Conservation (phyloP, 129 eudicot genomes). For the Centella asiatica region DNA sequence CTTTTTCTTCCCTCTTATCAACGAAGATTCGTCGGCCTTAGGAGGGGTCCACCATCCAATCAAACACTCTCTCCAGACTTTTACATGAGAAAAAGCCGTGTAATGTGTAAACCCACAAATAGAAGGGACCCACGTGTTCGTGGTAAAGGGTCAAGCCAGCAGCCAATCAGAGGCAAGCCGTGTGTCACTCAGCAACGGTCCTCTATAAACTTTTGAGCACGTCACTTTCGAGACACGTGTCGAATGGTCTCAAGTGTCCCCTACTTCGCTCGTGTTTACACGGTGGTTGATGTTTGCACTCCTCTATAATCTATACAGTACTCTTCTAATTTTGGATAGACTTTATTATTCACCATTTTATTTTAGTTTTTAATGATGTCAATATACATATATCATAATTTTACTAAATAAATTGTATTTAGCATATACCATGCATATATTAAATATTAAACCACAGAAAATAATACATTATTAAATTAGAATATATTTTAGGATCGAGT, state of each 20-base stretch:
- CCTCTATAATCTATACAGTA: too few relatives aligned
- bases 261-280: neutral
- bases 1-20: conserved; percentile 5
- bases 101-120: conserved; percentile 46
- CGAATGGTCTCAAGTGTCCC: neutral
- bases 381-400: too few relatives aligned
- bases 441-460: too few relatives aligned
- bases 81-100: conserved; percentile 47
- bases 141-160: conserved; percentile 41
- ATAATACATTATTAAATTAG: too few relatives aligned
- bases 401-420: too few relatives aligned
- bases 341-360: too few relatives aligned
- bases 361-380: too few relatives aligned
- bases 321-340: too few relatives aligned
- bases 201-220: conserved; percentile 10
- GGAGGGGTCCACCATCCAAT: conserved; percentile 29
- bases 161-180: conserved; percentile 50
- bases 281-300: neutral
- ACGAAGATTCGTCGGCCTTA: conserved; percentile 39
- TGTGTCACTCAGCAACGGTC: conserved; percentile 41
- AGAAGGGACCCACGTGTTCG: conserved; percentile 20
- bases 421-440: too few relatives aligned
- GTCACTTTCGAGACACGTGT: conserved; percentile 46
- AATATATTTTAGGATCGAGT: too few relatives aligned
- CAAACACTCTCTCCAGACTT: conserved; percentile 44